Percentiles rank a stretch among this genome's conserved stretches.
Evolutionary conservation across 2,329 filamentous ascomycete genomes (phyloP).

Genomic region (Shiraia bambusicola): DNA sequence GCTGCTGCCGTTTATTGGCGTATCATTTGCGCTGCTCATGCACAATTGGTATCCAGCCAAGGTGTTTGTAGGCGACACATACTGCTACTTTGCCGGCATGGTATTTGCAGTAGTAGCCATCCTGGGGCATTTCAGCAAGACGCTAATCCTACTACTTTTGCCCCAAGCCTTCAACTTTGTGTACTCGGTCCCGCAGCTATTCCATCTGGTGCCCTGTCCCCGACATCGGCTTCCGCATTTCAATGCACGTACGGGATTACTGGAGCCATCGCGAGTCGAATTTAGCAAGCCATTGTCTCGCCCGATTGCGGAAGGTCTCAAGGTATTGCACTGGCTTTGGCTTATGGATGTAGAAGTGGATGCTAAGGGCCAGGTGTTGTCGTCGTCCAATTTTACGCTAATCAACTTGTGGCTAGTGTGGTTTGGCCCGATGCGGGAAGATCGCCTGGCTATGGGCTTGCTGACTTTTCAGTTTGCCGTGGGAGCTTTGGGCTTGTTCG

Average conservation of each 20-base stretch:
- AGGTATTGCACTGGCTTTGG: slow-evolving; percentile 66
- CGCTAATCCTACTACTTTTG: slow-evolving; percentile 82
- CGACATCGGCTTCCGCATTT: slow-evolving; percentile 88
- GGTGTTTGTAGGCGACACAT: slow-evolving; percentile 97
- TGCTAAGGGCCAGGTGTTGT: slow-evolving; percentile 67
- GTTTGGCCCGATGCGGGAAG: slow-evolving; percentile 88
- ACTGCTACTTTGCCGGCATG: slow-evolving; percentile 99
- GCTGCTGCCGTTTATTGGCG: slow-evolving; percentile 88
- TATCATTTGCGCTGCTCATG: slow-evolving; percentile 78
- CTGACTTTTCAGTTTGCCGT: slow-evolving; percentile 73
- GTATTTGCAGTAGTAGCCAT: slow-evolving; percentile 97
- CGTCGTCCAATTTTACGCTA: slow-evolving; percentile 88
- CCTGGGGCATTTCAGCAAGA: slow-evolving; percentile 97
- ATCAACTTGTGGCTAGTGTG: slow-evolving; percentile 96
- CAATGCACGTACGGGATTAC: slow-evolving; percentile 77
- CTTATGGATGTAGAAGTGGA: slow-evolving; percentile 70
- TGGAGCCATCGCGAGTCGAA: slow-evolving; percentile 82
- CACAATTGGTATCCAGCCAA: slow-evolving; percentile 97
- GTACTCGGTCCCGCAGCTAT: slow-evolving; percentile 90
- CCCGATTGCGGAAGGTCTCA: slow-evolving; percentile 64
- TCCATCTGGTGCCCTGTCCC: slow-evolving; percentile 86
- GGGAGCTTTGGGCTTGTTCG: slow-evolving; percentile 80
- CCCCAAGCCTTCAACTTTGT: slow-evolving; percentile 97
- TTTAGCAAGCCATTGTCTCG: slow-evolving; percentile 70
- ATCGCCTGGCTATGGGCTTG: slow-evolving; percentile 77